Evolutionary conservation across 768 basidiomycete species (phyloP).

Genomic region (Naganishia vaughanmartiniae): DNA sequence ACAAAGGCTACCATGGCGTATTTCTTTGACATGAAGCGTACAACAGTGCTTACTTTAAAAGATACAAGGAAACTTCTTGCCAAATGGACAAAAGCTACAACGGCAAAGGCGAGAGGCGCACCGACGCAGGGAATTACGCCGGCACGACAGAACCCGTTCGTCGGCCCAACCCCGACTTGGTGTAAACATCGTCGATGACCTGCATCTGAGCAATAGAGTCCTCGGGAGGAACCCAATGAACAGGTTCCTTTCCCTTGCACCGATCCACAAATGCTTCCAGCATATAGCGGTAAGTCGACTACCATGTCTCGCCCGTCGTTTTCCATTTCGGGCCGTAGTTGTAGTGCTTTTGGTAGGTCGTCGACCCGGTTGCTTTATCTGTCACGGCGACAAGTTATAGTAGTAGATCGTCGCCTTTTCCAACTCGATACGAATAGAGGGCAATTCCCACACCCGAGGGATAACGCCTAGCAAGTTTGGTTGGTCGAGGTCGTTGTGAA

Average conservation of each 20-base stretch:
- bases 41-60: no score
- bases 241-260: slow-evolving; percentile 20
- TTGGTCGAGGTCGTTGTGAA: slow-evolving; percentile 29
- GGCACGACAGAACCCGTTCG: background rate
- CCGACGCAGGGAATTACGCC: background rate
- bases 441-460: slow-evolving; percentile 29
- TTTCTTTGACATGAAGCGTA: no score
- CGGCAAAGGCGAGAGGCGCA: background rate
- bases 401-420: slow-evolving; percentile 29
- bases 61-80: no score
- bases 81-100: no score
- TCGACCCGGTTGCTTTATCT: slow-evolving; percentile 26
- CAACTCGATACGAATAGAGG: slow-evolving; percentile 28
- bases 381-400: slow-evolving; percentile 29
- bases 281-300: slow-evolving; percentile 24
- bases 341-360: slow-evolving; percentile 28
- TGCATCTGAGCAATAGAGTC: slow-evolving; percentile 25
- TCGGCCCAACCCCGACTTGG: slow-evolving; percentile 19
- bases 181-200: slow-evolving; percentile 21
- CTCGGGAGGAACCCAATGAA: slow-evolving; percentile 20
- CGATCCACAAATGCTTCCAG: slow-evolving; percentile 6
- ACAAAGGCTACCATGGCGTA: no score
- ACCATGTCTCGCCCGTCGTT: slow-evolving; percentile 17
- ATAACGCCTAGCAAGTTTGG: slow-evolving; percentile 25
- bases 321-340: slow-evolving; percentile 19